Evolutionary conservation across 345 rosid genomes (phyloP), one percentile per base, ranked within the genome.

Genomic region (Linum tenue): DNA sequence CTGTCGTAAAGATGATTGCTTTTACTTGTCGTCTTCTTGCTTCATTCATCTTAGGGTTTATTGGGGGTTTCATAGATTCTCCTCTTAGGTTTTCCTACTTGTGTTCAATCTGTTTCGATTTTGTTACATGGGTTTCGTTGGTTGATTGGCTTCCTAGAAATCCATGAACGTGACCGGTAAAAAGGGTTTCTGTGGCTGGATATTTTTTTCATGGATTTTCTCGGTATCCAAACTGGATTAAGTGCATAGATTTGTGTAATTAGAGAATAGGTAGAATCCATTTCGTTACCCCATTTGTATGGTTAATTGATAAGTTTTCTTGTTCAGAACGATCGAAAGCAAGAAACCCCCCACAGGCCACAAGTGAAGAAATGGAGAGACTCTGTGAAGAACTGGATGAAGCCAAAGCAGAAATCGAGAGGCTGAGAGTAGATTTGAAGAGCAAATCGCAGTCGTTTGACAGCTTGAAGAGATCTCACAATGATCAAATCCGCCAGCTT

Each of bases 301-400:
- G 14, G 53, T 48, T 48, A 48, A 48, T 48, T 4, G 53, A 15
- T 48, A 48, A 15, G 53, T 48, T 48, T 48, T 48, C 53, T 48
- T 48, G 53, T 48, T 48, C 53, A 48, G 53, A 48, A 9, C 12
- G 14, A 48, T 3, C 0, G 53, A 48, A 12, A 48, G 7, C 53
- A 12, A 48, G 53, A 48, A 48, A 22, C 31, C 31, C 31, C 31
- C 31, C 31, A 22, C 31, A 22, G 31, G 4, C 15, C 53, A 48
- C 53, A 39, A 63, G 63, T 50, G 69, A 64, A 44, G 53, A 69
- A 53, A 82, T 86, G 92, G 89, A 84, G 9, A 76, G 67, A 71
- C 72, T 89, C 53, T 76, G 67, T 62, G 88, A 83, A 75, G 91
- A 89, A 76, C 72, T 87, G 5, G 94, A 85, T 37, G 85, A 82